Base-by-base conservation (phyloP, 1,284 basidiomycete genomes). In the Mixia osmundae region DNA sequence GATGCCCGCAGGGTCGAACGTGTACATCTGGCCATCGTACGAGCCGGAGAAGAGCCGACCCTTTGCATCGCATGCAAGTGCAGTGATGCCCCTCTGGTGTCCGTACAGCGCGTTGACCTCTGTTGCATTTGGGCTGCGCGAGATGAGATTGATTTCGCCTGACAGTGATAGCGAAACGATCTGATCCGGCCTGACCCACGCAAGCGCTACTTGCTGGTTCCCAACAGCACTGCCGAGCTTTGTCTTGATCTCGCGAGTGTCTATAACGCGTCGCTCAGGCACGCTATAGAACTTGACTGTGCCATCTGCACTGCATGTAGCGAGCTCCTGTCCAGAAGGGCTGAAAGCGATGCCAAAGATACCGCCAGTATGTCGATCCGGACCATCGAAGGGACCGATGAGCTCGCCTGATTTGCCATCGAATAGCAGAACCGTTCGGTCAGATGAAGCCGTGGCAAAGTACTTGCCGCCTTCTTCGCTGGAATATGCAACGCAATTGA, bases 401-500 rank as follows among this genome's bases (percentile, higher is more conserved):
- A 80, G 54, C 74, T 15, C 62, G 66, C 35, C 76, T 3, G 69
- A 73, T 57, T 77, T 73, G 21, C 89, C 91, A 45, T 94, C 82
- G 54, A 91, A 95, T 15, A 97, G 49, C 59, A 91, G 78, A 11
- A 65, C 61, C 59, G 85, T 89, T 33, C 67, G 70, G 57, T 99
- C 91, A 3, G 80, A 79, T 20, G 83, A 89, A 11, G 80, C 83
- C 31, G 80, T 85, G 11, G 71, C 76, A 53, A 95, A 94, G 18
- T 72, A 61, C 32, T 74, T 68, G 3, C 83, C 85, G 23, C 71
- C 34, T 31, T 20, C 5, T 9, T 15, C 28, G 22, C 9, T 20
- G 16, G 32, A 28, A 16, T 33, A 43, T 5, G 38, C 38, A 11
- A 95, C 70, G 41, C 94, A 80, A 55, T 94, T 83, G 4, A 97